These are phyloP conservation scores for Lachancea sp. DNA, from an alignment of 805 yeast genomes.

Conservation along the genomic window DNA sequence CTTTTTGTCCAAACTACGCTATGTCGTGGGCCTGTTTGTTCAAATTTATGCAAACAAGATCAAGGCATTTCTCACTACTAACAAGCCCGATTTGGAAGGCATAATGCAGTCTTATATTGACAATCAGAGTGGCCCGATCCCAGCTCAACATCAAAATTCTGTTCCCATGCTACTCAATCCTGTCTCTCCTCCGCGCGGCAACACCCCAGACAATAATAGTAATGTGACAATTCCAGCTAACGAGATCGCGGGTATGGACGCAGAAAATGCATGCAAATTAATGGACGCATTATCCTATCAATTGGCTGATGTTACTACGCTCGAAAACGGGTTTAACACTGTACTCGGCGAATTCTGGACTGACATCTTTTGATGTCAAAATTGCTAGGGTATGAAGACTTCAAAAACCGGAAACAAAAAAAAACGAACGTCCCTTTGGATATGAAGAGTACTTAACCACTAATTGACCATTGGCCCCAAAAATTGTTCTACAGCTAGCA, in stretches of 20 bases:
- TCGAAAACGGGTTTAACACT: slow-evolving; percentile 46
- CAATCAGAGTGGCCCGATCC: not conserved
- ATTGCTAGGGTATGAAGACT: too few relatives aligned
- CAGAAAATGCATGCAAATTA: not conserved
- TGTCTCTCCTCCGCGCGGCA: slow-evolving; percentile 1
- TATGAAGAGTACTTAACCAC: slow-evolving; percentile 8
- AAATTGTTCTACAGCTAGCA: slow-evolving; percentile 25
- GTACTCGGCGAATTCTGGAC: slow-evolving; percentile 70
- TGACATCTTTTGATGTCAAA: slow-evolving; percentile 33
- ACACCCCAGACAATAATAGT: not conserved
- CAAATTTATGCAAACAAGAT: slow-evolving; percentile 58
- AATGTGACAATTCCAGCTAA: not conserved
- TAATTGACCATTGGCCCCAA: slow-evolving; percentile 27
- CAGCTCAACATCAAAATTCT: slow-evolving; percentile 3
- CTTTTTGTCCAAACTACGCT: slow-evolving; percentile 46
- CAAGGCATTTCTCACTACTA: slow-evolving; percentile 13
- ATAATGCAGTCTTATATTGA: not conserved
- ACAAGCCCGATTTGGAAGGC: not conserved
- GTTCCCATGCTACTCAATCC: slow-evolving; percentile 7
- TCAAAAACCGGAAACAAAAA: slow-evolving; percentile 1
- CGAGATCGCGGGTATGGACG: not conserved
- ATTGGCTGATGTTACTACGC: slow-evolving; percentile 33
- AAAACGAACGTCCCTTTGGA: not conserved
- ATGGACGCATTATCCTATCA: slow-evolving; percentile 15
- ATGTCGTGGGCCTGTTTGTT: slow-evolving; percentile 51